Evolutionary conservation across 2,329 filamentous ascomycete species (phyloP).

Genomic region (Pyrenophora teres): DNA sequence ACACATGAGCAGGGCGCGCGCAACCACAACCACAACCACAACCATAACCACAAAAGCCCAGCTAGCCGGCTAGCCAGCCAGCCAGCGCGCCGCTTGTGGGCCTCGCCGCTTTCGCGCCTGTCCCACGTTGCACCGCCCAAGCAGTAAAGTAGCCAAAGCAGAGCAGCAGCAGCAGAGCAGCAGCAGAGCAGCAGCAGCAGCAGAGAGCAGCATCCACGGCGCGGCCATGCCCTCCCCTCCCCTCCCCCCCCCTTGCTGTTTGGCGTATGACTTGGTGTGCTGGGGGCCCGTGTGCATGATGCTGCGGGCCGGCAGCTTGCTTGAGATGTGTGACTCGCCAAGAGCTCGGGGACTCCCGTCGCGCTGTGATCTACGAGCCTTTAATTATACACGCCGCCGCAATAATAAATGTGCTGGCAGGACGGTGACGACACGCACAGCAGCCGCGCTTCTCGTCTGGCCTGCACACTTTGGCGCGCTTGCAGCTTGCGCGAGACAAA

Average conservation of each 20-base stretch:
- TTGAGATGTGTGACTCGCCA: slow-evolving; percentile 27
- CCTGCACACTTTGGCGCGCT: slow-evolving; percentile 1
- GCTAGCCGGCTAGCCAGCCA: no score
- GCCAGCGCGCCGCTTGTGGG: neutral
- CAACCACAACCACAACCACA: no score
- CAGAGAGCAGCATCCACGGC: slow-evolving; percentile 1
- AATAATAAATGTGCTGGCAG: neutral
- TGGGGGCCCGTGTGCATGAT: slow-evolving; percentile 18
- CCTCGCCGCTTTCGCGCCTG: neutral
- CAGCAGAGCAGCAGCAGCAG: no score
- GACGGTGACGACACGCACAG: neutral
- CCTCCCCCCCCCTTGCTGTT: slow-evolving; percentile 1
- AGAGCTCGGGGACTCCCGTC: slow-evolving; percentile 27
- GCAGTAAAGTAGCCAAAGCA: neutral
- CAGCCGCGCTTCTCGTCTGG: neutral
- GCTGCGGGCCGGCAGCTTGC: slow-evolving; percentile 20
- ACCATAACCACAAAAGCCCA: no score
- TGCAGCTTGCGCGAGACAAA: no score
- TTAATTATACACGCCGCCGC: slow-evolving; percentile 21
- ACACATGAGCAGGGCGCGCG: no score
- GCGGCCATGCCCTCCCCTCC: neutral
- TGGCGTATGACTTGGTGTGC: slow-evolving; percentile 6
- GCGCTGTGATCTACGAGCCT: slow-evolving; percentile 31
- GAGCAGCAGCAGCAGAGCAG: neutral
- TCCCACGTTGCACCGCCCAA: neutral